Evolutionary conservation across 495 filamentous ascomycete genomes (phyloP).

Genomic region (Trichoderma gamsii): DNA sequence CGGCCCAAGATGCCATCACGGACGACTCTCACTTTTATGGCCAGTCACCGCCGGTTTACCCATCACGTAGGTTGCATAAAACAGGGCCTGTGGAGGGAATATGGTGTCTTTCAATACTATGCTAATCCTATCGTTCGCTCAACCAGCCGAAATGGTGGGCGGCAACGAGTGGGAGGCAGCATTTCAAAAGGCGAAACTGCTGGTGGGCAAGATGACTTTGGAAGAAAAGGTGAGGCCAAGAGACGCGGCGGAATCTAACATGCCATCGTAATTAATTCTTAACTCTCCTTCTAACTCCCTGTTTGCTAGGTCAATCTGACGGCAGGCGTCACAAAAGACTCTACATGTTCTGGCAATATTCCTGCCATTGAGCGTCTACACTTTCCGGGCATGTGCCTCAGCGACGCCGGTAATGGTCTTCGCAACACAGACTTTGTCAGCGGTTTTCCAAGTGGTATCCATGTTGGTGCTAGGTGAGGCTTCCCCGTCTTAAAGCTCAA

Average conservation of each 20-base stretch:
- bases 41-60: slow-evolving; percentile 52
- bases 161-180: slow-evolving; percentile 42
- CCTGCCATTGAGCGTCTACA: slow-evolving; percentile 46
- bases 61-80: slow-evolving; percentile 38
- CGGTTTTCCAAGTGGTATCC: slow-evolving; percentile 50
- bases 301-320: slow-evolving; percentile 43
- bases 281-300: not conserved
- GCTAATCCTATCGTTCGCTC: slow-evolving; percentile 16
- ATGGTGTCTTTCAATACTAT: not conserved
- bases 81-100: not conserved
- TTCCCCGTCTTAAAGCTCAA: not conserved
- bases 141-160: slow-evolving; percentile 47
- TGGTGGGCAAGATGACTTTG: slow-evolving; percentile 52
- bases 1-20: slow-evolving; percentile 30
- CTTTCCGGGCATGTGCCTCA: slow-evolving; percentile 57
- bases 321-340: slow-evolving; percentile 38
- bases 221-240: slow-evolving; percentile 51
- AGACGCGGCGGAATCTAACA: not conserved
- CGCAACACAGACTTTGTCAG: slow-evolving; percentile 55
- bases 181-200: slow-evolving; percentile 44
- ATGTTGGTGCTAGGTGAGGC: slow-evolving; percentile 52
- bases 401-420: slow-evolving; percentile 61
- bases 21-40: slow-evolving; percentile 50
- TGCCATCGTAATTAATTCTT: not conserved
- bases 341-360: slow-evolving; percentile 48